These are phyloP conservation scores for Dendrobium huoshanense DNA, from an alignment of 106 monocot genomes.

Conservation along the genomic window DNA sequence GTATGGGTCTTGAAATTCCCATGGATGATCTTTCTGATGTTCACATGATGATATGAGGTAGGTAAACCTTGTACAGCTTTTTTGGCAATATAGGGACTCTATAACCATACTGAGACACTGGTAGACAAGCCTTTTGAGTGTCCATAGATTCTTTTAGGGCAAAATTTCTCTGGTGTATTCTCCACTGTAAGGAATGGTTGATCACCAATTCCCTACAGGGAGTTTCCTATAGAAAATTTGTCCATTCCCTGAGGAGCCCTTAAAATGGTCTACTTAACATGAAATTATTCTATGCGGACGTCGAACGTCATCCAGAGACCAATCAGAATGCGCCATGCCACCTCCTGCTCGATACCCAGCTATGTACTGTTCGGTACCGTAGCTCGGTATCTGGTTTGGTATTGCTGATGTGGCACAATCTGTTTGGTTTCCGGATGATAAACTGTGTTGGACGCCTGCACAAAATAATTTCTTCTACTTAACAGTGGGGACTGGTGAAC, in stretches of 20 bases:
- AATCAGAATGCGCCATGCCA: too few relatives aligned
- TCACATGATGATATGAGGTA: slow-evolving; percentile 26
- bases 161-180: background rate
- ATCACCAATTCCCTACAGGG: background rate
- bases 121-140: background rate
- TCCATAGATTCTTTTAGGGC: slow-evolving; percentile 16
- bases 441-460: too few relatives aligned
- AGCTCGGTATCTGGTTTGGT: too few relatives aligned
- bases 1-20: slow-evolving; percentile 44
- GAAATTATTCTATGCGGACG: too few relatives aligned
- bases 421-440: too few relatives aligned
- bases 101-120: background rate
- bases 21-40: slow-evolving; percentile 61
- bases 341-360: too few relatives aligned
- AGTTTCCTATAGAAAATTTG: background rate
- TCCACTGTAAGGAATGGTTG: background rate
- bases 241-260: background rate
- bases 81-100: background rate
- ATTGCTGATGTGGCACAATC: too few relatives aligned
- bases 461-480: background rate
- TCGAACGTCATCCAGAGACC: too few relatives aligned
- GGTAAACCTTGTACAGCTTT: slow-evolving; percentile 1
- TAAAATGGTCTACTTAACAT: background rate
- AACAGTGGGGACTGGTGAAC: background rate
- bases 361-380: too few relatives aligned